Percentiles rank a stretch among this genome's conserved stretches.
phyloP scores from a whole-genome alignment of 2,329 filamentous ascomycete species.

The Aspergillus arachidicola region DNA sequence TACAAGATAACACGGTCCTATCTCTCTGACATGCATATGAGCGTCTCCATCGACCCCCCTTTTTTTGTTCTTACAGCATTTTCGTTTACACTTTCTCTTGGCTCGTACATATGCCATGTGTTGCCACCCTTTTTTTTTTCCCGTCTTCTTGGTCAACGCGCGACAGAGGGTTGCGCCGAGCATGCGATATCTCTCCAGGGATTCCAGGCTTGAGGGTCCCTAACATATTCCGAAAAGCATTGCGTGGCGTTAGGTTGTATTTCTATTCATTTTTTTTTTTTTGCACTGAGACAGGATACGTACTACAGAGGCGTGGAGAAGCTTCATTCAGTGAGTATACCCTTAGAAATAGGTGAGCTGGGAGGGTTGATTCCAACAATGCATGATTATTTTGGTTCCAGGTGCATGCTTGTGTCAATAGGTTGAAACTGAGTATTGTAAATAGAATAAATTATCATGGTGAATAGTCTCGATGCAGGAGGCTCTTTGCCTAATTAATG shows the following conservation, averaged over 20 bases:
- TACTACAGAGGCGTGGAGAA: background rate
- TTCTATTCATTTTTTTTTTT: background rate
- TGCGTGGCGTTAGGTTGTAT: slow-evolving; percentile 14
- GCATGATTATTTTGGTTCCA: background rate
- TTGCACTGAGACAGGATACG: background rate
- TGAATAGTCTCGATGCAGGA: background rate
- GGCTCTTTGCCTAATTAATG: background rate
- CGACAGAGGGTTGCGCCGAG: background rate
- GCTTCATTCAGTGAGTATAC: background rate
- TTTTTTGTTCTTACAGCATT: background rate
- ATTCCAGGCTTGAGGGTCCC: background rate
- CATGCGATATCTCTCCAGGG: background rate
- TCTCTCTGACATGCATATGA: slow-evolving; percentile 13
- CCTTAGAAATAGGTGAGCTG: background rate
- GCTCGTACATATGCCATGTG: background rate
- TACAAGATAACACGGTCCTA: background rate
- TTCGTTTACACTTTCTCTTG: slow-evolving; percentile 5
- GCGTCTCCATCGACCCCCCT: slow-evolving; percentile 2
- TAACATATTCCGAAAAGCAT: slow-evolving; percentile 9
- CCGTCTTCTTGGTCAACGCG: background rate
- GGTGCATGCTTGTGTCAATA: background rate
- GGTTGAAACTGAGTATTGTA: background rate
- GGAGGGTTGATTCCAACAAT: background rate
- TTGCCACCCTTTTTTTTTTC: background rate
- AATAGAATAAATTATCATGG: background rate